phyloP scores from a whole-genome alignment of 208 protist genomes.

The Leishmania tropica region DNA sequence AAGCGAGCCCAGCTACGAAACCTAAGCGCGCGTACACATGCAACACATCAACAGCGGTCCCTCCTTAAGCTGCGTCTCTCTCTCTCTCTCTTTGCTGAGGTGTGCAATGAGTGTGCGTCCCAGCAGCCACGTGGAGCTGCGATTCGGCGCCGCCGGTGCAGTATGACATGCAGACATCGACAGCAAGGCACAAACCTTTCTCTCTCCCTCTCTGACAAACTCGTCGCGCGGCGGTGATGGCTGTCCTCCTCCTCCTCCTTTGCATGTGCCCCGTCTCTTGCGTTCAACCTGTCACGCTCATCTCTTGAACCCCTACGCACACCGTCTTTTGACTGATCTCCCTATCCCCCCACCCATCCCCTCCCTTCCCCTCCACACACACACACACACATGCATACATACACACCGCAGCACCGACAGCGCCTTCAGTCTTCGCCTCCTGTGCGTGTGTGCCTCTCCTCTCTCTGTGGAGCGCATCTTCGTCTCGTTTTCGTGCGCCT shows the following conservation, averaged over 20 bases:
- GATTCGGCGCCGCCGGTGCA: background rate
- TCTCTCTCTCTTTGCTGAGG: background rate
- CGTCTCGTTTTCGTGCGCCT: background rate
- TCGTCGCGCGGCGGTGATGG: background rate
- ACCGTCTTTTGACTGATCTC: no score
- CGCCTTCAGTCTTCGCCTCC: background rate
- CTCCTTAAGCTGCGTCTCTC: background rate
- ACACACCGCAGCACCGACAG: background rate
- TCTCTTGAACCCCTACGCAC: background rate
- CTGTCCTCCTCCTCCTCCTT: background rate
- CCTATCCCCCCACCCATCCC: background rate
- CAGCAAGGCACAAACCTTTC: background rate
- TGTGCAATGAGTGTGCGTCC: background rate
- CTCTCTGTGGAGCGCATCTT: background rate
- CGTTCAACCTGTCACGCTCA: slow-evolving; percentile 7
- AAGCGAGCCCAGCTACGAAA: background rate
- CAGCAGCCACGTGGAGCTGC: background rate
- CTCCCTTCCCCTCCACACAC: background rate
- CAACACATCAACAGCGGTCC: background rate
- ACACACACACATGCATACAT: background rate
- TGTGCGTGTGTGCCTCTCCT: background rate
- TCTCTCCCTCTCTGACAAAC: background rate
- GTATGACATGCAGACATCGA: no score
- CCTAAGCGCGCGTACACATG: background rate
- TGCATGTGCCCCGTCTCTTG: background rate